Conservation (phyloP, 129 eudicot genomes). For the sunflower (Helianthus annuus) region HanXRQr2.0-SUNRISE NC_035446.2:155235091-155235590, state of each 20-base stretch:
- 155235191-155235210: conserved; percentile 86
- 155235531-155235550: conserved; percentile 92
- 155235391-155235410: conserved; percentile 98
- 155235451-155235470: conserved; percentile 96
- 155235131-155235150: conserved; percentile 71
- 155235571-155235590: conserved; percentile 68
- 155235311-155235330: conserved; percentile 4
- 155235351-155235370: conserved; percentile 87
- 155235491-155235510: conserved; percentile 97
- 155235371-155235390: conserved; percentile 90
- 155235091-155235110: neutral
- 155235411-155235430: conserved; percentile 92
- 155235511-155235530: conserved; percentile 87
- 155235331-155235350: conserved; percentile 80
- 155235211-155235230: conserved; percentile 99
- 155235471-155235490: conserved; percentile 91
- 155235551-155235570: conserved; percentile 93
- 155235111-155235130: conserved; percentile 27
- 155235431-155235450: conserved; percentile 90
- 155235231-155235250: conserved; percentile 96
- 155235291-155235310: conserved; percentile 12
- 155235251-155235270: conserved; percentile 69
- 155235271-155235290: conserved; percentile 4
- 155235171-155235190: conserved; percentile 63
- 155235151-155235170: conserved; percentile 88